Conservation (phyloP, 176 grass and related monocot species). For the Zea mays region DNA sequence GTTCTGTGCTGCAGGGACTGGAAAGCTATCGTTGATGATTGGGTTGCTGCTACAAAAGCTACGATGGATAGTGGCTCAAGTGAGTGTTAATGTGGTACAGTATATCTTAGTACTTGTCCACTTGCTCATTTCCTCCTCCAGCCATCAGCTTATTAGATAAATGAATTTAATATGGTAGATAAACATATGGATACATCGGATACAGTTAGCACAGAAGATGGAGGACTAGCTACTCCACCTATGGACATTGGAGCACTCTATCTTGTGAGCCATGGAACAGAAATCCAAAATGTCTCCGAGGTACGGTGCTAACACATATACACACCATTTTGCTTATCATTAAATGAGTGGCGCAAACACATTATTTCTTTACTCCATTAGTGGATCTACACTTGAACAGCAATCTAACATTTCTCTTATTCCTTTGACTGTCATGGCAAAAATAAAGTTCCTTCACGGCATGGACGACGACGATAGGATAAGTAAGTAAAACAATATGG, state of each 20-base stretch:
- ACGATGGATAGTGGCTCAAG: conserved; percentile 22
- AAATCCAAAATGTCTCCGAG: conserved; percentile 41
- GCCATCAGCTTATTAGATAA: not conserved
- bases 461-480: conserved; percentile 54
- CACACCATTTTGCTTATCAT: not conserved
- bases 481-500: conserved; percentile 46
- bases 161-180: conserved; percentile 18
- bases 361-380: not conserved
- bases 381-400: not conserved
- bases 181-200: not conserved
- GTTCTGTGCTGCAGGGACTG: conserved; percentile 45
- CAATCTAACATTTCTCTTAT: not conserved
- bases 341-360: not conserved
- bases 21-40: conserved; percentile 53
- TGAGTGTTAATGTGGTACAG: not conserved
- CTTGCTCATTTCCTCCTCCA: not conserved
- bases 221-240: conserved; percentile 59
- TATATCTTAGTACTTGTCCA: not conserved
- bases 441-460: conserved; percentile 50
- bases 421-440: not conserved
- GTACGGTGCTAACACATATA: conserved; percentile 43
- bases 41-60: conserved; percentile 37
- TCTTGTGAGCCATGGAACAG: conserved; percentile 30
- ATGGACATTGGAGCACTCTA: conserved; percentile 52
- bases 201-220: conserved; percentile 27